Conservation (phyloP, 2,329 filamentous ascomycete genomes). For the Phyllosticta ampelicida region DNA sequence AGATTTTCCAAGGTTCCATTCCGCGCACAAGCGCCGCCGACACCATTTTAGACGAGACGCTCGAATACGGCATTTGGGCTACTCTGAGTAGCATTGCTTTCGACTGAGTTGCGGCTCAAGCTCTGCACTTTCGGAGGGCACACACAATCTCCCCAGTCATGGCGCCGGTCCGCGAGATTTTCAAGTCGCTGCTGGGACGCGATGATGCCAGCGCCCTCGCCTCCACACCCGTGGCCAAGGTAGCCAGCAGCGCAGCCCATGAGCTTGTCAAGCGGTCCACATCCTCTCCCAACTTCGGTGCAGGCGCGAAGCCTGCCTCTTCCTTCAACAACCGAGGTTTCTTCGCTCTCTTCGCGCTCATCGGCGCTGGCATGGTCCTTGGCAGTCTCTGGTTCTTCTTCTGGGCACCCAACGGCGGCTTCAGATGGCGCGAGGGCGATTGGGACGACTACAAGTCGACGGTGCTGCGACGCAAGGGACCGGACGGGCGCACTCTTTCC, state of each 20-base stretch:
- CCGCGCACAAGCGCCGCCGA: background rate
- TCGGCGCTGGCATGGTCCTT: constrained; percentile 66
- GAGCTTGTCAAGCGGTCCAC: constrained; percentile 2
- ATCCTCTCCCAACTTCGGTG: constrained; percentile 16
- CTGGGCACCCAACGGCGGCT: constrained; percentile 92
- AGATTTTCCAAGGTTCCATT: background rate
- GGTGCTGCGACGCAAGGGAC: constrained; percentile 76
- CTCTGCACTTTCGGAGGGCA: background rate
- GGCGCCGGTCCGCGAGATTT: background rate
- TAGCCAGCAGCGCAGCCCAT: background rate
- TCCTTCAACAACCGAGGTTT: constrained; percentile 48
- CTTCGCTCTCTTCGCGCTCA: constrained; percentile 78
- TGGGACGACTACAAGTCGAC: constrained; percentile 99
- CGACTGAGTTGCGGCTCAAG: background rate
- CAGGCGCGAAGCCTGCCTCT: constrained; percentile 25
- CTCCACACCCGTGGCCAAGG: background rate
- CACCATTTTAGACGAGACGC: background rate
- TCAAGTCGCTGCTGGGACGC: background rate
- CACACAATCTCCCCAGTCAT: background rate
- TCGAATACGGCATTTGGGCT: background rate
- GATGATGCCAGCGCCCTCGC: background rate
- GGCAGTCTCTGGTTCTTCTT: constrained; percentile 92
- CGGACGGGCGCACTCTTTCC: constrained; percentile 75
- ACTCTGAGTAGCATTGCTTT: background rate
- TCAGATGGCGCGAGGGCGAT: constrained; percentile 72